Base-by-base conservation (phyloP, 805 yeast species). In the Candida khao-thaluensis region DNA sequence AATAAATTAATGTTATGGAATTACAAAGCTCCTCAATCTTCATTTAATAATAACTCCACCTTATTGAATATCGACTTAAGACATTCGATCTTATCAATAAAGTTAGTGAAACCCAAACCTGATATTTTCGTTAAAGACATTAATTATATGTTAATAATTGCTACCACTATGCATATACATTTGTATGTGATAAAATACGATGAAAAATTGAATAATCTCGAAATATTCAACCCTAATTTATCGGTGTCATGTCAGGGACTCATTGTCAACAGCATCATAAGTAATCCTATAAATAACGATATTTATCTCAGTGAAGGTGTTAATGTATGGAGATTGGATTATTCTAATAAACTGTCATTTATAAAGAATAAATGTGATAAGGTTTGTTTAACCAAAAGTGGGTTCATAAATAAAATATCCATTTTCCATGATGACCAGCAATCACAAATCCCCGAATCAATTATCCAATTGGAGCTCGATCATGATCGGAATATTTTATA, bases 1-100 rank as follows among this genome's bases (percentile, higher is more conserved):
- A 82, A 83, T 56, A 83, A 84, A 51, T 69, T 91, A 51, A 76
- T 85, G 23, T 71, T 95, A 17, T 93, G 98, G 98, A 83, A 89
- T 58, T 79, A 82, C 54, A 76, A 74, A 41, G 71, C 79, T 9
- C 71, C 72, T 3, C 72, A 76, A 20, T 74, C 76, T 16, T 66
- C 72, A 9, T 66, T 68, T 43, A 65, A 64, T 48, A 58, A 54
- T 33, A 46, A 62, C 11, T 46, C 72, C 18, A 91, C 84, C 43
- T 85, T 80, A 54, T 81, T 81, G 51, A 79, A 88, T 7, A 84
- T 91, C 37, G 97, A 88, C 56, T 75, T 89, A 45, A 74, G 78
- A 38, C 86, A 85, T 49, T 77, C 93, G 2, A 87, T 93, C 35
- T 65, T 85, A 38, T 72, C 86, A 10, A 91, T 89, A 14, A 75